Evolutionary conservation across 164 flowering plant species (phyloP).

Genomic region (Pachysandra terminalis): DNA sequence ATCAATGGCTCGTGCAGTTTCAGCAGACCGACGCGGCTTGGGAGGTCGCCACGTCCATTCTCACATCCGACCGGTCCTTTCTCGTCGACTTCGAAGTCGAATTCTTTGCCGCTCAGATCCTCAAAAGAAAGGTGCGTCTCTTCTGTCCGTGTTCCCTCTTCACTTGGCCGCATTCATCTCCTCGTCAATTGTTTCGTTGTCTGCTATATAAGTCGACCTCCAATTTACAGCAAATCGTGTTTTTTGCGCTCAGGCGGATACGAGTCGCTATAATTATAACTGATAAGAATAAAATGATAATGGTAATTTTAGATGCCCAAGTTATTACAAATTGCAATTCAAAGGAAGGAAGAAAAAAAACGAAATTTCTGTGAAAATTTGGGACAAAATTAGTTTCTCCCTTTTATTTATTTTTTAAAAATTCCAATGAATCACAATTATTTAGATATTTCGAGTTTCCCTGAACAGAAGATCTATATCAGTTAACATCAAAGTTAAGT

Average conservation of each 20-base stretch:
- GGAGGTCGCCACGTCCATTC: slow-evolving; percentile 85
- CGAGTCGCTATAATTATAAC: no score
- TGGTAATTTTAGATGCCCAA: neutral
- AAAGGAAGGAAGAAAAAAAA: neutral
- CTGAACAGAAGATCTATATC: no score
- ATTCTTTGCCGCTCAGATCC: slow-evolving; percentile 95
- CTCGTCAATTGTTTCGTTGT: no score
- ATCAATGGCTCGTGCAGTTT: slow-evolving; percentile 97
- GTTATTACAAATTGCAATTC: neutral
- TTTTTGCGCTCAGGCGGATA: no score
- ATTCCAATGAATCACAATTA: no score
- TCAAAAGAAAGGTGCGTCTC: slow-evolving; percentile 75
- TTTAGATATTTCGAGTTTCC: no score
- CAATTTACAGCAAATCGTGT: no score
- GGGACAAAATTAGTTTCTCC: no score
- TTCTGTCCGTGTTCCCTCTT: neutral
- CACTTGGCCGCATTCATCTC: neutral
- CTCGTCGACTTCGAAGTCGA: slow-evolving; percentile 59
- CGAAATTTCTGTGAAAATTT: neutral
- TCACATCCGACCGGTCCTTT: slow-evolving; percentile 46
- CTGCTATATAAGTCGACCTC: no score
- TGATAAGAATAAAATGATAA: no score
- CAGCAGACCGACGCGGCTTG: slow-evolving; percentile 89
- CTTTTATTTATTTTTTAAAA: no score
- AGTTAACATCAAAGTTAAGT: no score